Evolutionary conservation across 2,329 filamentous ascomycete species (phyloP), one percentile per base, ranked within the genome.

Genomic region (Aspergillus sp.): DNA sequence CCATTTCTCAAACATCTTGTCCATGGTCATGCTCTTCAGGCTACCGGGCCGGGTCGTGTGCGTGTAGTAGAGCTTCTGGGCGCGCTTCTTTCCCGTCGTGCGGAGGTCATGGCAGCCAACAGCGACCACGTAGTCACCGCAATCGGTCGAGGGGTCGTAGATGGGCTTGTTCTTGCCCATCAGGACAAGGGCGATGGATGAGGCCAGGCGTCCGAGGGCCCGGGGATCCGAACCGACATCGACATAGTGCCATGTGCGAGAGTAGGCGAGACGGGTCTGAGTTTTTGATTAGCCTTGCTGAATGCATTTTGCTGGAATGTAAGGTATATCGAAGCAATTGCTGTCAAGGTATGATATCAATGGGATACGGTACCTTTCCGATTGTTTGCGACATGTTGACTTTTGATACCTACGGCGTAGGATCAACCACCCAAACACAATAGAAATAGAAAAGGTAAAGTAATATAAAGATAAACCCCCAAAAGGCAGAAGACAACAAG

Each of bases 101-200:
- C 90, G 83, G 39, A 98, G 76, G 38, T 91, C 83, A 33, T 86
- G 80, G 75, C 93, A 97, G 67, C 90, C 85, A 32, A 88, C 88
- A 40, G 93, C 90, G 1, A 98, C 91, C 9, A 98, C 90, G 69
- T 98, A 98, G 81, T 98, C 93, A 57, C 93, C 93, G 77, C 93
- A 97, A 77, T 98, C 93, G 49, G 90, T 96, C 19, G 90, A 95
- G 1, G 93, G 93, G 71, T 97, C 88, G 74, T 83, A 98, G 68
- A 93, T 95, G 19, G 93, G 93, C 74, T 98, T 98, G 79, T 98
- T 86, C 77, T 98, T 98, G 72, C 93, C 93, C 90, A 97, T 96
- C 41, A 96, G 82, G 48, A 88, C 77, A 42, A 85, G 76, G 49
- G 90, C 91, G 67, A 96, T 95, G 51, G 86, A 83, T 42, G 86